Evolutionary conservation across 1,284 basidiomycete species (phyloP).

Genomic region (Heliocybe sulcata): DNA sequence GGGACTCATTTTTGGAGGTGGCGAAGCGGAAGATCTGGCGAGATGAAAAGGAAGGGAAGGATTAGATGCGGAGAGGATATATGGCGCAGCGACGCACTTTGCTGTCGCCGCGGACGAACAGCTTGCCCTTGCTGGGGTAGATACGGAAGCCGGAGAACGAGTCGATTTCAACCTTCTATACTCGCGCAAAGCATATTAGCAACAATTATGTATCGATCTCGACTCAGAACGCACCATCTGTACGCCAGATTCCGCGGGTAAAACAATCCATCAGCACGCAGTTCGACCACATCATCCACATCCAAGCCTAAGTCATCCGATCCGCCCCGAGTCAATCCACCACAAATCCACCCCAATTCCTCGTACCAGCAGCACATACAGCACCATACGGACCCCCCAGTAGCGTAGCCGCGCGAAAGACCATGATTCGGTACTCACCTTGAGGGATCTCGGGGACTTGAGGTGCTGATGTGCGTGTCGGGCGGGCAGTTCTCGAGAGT

Average conservation of each 20-base stretch:
- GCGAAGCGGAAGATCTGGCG: constrained; percentile 87
- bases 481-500: background rate
- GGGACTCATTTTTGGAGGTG: constrained; percentile 86
- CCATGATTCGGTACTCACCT: constrained; percentile 43
- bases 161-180: constrained; percentile 95
- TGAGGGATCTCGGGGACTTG: constrained; percentile 33
- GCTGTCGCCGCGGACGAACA: constrained; percentile 94
- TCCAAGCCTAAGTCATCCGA: constrained; percentile 32
- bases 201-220: background rate
- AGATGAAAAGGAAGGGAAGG: background rate
- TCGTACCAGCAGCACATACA: no score
- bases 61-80: background rate
- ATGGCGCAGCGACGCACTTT: constrained; percentile 74
- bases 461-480: background rate
- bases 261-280: constrained; percentile 17
- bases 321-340: constrained; percentile 17
- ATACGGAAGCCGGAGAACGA: constrained; percentile 94
- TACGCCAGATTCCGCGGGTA: constrained; percentile 7
- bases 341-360: constrained; percentile 11
- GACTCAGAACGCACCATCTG: constrained; percentile 41
- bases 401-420: constrained; percentile 2
- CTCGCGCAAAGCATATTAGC: constrained; percentile 23
- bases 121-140: constrained; percentile 94
- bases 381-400: background rate
- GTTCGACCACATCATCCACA: constrained; percentile 31